Evolutionary conservation across 1,139 yeast species (phyloP).

Genomic region (Suhomyces chickasaworum): DNA sequence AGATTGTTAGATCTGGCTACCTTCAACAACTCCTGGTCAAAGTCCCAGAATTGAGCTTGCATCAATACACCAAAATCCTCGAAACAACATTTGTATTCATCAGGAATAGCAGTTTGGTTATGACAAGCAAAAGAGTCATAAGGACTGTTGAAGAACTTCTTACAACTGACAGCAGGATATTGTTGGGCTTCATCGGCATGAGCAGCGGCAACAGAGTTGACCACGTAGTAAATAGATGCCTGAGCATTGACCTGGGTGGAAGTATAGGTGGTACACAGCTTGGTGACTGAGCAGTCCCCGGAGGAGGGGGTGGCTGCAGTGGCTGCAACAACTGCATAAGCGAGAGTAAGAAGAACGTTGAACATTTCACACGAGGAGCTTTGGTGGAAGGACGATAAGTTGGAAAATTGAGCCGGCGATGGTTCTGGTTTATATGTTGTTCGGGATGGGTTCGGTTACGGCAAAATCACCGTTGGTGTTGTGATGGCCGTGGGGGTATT

Average conservation of each 20-base stretch:
- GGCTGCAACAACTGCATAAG: constrained; percentile 7
- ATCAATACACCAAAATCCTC: constrained; percentile 39
- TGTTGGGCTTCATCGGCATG: constrained; percentile 16
- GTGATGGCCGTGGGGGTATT: background rate
- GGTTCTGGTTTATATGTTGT: background rate
- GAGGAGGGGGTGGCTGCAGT: constrained; percentile 8
- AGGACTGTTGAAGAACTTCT: constrained; percentile 16
- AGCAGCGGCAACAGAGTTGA: constrained; percentile 16
- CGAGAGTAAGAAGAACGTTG: constrained; percentile 10
- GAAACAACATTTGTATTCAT: constrained; percentile 34
- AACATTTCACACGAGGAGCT: constrained; percentile 5
- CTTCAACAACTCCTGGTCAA: constrained; percentile 27
- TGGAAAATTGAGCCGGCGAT: background rate
- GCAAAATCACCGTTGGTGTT: background rate
- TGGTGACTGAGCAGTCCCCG: constrained; percentile 1
- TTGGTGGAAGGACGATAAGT: background rate
- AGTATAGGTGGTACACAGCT: constrained; percentile 15
- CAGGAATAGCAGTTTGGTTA: constrained; percentile 28
- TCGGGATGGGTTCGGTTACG: background rate
- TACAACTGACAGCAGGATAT: constrained; percentile 19
- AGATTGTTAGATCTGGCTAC: constrained; percentile 17
- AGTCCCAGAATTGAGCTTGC: constrained; percentile 48
- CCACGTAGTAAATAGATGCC: constrained; percentile 16
- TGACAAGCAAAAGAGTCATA: constrained; percentile 30
- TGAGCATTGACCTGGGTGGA: constrained; percentile 12